Base-by-base conservation (phyloP, 768 basidiomycete genomes). In the Tylopilus sp. region DNA sequence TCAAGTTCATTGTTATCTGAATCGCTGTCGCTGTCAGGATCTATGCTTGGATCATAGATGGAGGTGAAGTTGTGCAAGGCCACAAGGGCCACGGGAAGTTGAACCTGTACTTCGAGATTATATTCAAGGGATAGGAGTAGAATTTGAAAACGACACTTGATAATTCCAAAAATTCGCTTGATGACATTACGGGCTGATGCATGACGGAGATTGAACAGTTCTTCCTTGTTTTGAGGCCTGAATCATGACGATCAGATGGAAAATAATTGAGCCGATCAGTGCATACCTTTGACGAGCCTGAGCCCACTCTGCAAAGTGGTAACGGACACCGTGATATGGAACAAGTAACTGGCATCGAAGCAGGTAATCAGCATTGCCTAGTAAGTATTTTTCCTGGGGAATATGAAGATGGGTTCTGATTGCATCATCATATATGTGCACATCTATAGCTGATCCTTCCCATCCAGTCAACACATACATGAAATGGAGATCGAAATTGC, bases 371-470 rank as follows among this genome's bases (percentile, higher is more conserved):
- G 19, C 10, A 14, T 58, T 49, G 1, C 31, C 50, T 10, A 76
- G 59, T 45, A 71, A 71, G 42, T 63, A 75, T 38, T 65, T 66
- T 4, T 68, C 70, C 5, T 47, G 34, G 2, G 72, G 66, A 37
- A 76, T 70, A 1, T 33, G 10, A 31, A 77, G 63, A 53, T 69
- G 68, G 8, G 47, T 41, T 1, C 52, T 2, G 3, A 59, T 57
- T 5, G 72, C 68, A 59, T 71, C 43, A 6, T 8, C 13, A 30
- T 17, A 45, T 1, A 45, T 9, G 2, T 4, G 6, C 16, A 65
- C 58, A 66, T 78, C 73, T 4, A 74, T 61, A 6, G 64, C 63
- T 31, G 67, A 70, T 0, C 76, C 76, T 37, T 79, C 76, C 70
- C 72, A 77, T 1, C 75, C 73, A 50, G 63, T 69, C 4, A 73